Evolutionary conservation across 139 green algal species (phyloP), one percentile per base, ranked within the genome.

Genomic region (Astrephomene gubernaculifera): DNA sequence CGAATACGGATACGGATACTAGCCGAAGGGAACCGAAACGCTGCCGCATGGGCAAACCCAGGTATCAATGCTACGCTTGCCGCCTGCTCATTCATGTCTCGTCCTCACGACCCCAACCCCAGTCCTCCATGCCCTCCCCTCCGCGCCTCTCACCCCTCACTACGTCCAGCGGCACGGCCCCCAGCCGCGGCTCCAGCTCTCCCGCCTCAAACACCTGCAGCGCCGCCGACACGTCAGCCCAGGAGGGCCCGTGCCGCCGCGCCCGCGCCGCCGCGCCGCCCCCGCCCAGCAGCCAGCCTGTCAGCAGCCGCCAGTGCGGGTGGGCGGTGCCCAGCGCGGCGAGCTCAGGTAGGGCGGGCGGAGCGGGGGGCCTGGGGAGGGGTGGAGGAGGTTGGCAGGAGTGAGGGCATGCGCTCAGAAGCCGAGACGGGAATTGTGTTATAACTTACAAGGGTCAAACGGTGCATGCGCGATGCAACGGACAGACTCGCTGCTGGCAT

Each of bases 171-270:
- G 27, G 67, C n/a, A 86, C 60, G 2, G 39, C 29, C 14, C 8
- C 0, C 29, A 61, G 41, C 76, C 60, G 60, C 12, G 25, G 52
- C 76, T 61, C 31, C 67, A 87, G 74, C 35, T 75, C 10, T 22
- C 29, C 35, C 0, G 64, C 76, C 25, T 57, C 35, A n/a, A 88
- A 88, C 60, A 88, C 76, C 29, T 27, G 14, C 36, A 87, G 72
- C 6, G 74, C 87, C 45, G 49, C 7, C 12, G 64, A 45, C 29
- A 86, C 79, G 61, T 87, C 76, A 1, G 24, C 7, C 53, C 67
- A 39, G 27, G 33, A 41, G 17, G 86, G 86, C 25, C 85, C 64
- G 52, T 70, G 44, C 2, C 36, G 39, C 7, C 68, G 44, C 19
- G 27, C 31, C 64, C 61, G 31, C 73, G 38, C 82, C 87, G 73